These are phyloP conservation scores for Cordyceps tenuipes DNA, from an alignment of 2,329 filamentous ascomycete species.

Conservation along the genomic window DNA sequence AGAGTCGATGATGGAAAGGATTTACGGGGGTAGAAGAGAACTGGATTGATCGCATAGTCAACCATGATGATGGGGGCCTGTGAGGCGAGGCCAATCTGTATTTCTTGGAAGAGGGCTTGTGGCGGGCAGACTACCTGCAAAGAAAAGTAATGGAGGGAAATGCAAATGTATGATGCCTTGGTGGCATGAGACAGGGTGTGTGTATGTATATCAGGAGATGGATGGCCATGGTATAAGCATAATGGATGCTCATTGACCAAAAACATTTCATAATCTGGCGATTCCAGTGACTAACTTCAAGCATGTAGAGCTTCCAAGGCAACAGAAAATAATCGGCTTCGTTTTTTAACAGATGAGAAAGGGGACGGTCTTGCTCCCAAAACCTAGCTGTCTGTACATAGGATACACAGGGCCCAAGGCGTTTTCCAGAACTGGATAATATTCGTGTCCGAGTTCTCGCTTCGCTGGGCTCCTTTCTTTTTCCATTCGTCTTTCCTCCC, in stretches of 20 bases:
- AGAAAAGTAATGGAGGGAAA: neutral
- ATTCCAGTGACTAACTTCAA: neutral
- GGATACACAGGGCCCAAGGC: constrained; percentile 22
- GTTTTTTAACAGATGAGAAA: constrained; percentile 4
- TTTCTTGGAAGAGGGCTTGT: neutral
- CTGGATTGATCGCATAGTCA: neutral
- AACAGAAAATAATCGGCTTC: neutral
- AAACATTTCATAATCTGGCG: neutral
- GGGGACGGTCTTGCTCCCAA: neutral
- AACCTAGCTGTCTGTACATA: constrained; percentile 26
- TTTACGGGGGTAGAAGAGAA: neutral
- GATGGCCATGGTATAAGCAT: neutral
- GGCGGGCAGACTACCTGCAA: neutral
- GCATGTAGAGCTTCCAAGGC: neutral
- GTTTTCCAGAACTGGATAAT: neutral
- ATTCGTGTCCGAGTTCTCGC: neutral
- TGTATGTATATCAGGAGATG: neutral
- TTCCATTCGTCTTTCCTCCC: neutral
- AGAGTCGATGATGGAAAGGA: neutral
- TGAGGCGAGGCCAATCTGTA: neutral
- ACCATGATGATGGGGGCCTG: neutral
- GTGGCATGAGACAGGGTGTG: neutral
- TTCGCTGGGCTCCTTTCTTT: neutral
- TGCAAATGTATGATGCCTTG: neutral
- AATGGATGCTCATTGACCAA: neutral